Percentiles rank a stretch among this genome's conserved stretches.
phyloP scores from a whole-genome alignment of 257 asterid species.

The Jacaranda mimosifolia region DNA sequence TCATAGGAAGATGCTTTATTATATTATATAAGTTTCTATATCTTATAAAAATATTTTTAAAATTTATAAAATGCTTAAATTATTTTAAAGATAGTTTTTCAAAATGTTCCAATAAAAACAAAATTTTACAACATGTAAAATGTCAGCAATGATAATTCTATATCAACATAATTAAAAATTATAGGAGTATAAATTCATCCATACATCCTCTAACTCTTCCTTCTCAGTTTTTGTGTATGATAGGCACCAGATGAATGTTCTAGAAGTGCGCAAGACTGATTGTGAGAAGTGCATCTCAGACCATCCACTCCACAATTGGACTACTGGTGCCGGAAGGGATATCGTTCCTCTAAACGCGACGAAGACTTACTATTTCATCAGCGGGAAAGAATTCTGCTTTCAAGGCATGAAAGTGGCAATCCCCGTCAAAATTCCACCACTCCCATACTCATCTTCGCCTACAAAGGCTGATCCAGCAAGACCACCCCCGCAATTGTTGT shows the following conservation, averaged over 20 bases:
- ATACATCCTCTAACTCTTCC: not conserved
- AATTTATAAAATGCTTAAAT: no score
- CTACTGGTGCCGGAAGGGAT: slow-evolving; percentile 91
- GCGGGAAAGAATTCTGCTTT: slow-evolving; percentile 88
- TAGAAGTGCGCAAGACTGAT: slow-evolving; percentile 80
- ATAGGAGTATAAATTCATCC: no score
- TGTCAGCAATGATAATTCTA: no score
- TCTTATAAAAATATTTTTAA: no score
- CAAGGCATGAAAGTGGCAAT: slow-evolving; percentile 80
- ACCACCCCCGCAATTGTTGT: no score
- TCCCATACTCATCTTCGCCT: slow-evolving; percentile 66
- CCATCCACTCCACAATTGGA: slow-evolving; percentile 75
- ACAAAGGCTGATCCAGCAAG: slow-evolving; percentile 36
- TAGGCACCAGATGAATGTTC: slow-evolving; percentile 74
- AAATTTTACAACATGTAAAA: no score
- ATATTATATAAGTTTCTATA: no score
- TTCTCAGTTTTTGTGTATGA: slow-evolving; percentile 78
- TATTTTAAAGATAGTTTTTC: no score
- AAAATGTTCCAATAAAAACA: no score
- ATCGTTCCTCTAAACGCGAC: slow-evolving; percentile 89
- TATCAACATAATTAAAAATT: no score
- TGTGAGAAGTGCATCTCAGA: slow-evolving; percentile 70
- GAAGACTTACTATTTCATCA: slow-evolving; percentile 70
- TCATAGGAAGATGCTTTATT: no score
- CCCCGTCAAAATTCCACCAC: slow-evolving; percentile 64